Conservation (phyloP, 345 rosid species). For the Citrus cavaleriei region DNA sequence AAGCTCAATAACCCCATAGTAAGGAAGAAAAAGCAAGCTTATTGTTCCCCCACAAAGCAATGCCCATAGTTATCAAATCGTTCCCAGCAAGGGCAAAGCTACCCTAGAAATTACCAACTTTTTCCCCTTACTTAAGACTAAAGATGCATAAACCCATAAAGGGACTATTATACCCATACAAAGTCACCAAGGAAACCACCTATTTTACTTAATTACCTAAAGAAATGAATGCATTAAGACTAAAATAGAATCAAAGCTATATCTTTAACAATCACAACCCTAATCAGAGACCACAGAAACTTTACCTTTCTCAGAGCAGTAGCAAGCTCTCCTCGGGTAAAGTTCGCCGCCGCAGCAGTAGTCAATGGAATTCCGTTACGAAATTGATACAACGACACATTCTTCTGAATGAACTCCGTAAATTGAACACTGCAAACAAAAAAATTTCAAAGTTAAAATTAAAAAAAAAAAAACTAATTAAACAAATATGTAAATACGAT, state of each 20-base stretch:
- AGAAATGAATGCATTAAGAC: not conserved
- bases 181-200: not conserved
- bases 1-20: not conserved
- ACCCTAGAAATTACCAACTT: not conserved
- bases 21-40: not conserved
- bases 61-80: not conserved
- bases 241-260: not conserved
- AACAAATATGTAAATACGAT: not conserved
- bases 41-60: not conserved
- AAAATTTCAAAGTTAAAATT: not conserved
- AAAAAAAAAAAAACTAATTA: not conserved
- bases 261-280: not conserved
- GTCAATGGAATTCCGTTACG: constrained; percentile 92
- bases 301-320: constrained; percentile 91
- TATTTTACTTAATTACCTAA: not conserved
- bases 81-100: not conserved
- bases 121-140: not conserved
- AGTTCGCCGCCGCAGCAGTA: constrained; percentile 85
- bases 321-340: constrained; percentile 92
- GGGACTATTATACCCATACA: not conserved
- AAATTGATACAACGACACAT: constrained; percentile 87
- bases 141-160: not conserved
- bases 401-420: constrained; percentile 96
- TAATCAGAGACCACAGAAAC: not conserved
- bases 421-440: constrained; percentile 71